These are phyloP conservation scores for Camptophora hylomeconis DNA, from an alignment of 2,329 filamentous ascomycete genomes.

Conservation along the genomic window DNA sequence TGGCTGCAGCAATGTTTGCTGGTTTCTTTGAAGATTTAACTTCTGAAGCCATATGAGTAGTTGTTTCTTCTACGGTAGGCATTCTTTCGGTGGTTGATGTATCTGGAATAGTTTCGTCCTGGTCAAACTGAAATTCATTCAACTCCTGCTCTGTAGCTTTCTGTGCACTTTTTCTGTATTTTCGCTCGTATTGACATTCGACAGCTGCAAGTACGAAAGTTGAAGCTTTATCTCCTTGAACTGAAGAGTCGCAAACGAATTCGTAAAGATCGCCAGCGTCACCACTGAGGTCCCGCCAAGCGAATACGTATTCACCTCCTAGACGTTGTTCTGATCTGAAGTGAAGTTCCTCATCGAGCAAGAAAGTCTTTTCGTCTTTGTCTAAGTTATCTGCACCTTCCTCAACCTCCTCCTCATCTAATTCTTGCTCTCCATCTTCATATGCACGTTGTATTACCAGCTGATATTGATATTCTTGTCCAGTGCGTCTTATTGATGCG, in stretches of 20 bases:
- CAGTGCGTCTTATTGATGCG: slow-evolving; percentile 80
- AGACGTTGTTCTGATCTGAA: slow-evolving; percentile 75
- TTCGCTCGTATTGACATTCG: slow-evolving; percentile 96
- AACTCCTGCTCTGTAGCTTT: slow-evolving; percentile 73
- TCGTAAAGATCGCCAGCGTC: slow-evolving; percentile 94
- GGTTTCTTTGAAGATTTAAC: slow-evolving; percentile 29
- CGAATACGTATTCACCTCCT: slow-evolving; percentile 71
- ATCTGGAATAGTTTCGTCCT: slow-evolving; percentile 48
- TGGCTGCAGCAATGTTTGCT: slow-evolving; percentile 22
- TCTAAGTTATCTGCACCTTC: slow-evolving; percentile 67
- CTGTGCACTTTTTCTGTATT: slow-evolving; percentile 68
- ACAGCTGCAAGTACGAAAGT: slow-evolving; percentile 72
- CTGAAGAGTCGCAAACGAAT: slow-evolving; percentile 77
- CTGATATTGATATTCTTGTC: slow-evolving; percentile 93
- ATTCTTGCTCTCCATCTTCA: slow-evolving; percentile 91
- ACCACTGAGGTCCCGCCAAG: slow-evolving; percentile 89
- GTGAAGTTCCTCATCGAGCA: slow-evolving; percentile 83
- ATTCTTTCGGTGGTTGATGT: slow-evolving; percentile 36
- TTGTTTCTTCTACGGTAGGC: slow-evolving; percentile 28
- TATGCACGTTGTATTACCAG: slow-evolving; percentile 92
- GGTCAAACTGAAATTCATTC: slow-evolving; percentile 64
- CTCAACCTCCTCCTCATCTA: slow-evolving; percentile 83
- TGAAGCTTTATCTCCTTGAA: slow-evolving; percentile 56
- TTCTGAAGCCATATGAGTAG: slow-evolving; percentile 31
- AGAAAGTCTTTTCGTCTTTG: slow-evolving; percentile 92